Conservation (phyloP, 139 green algal species). For the Closterium sp. region DNA sequence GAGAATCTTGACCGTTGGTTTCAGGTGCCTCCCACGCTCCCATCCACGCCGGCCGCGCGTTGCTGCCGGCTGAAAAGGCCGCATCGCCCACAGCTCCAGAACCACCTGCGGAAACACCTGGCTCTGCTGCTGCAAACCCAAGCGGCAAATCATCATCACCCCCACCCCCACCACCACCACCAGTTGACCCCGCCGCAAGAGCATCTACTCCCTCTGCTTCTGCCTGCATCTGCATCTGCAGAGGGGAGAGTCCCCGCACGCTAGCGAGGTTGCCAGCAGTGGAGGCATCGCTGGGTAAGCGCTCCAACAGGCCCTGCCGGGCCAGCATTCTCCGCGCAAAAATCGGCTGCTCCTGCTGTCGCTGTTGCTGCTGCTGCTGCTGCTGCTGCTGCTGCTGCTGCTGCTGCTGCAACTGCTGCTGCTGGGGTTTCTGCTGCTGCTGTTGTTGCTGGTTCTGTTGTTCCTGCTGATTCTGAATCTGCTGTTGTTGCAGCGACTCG, state of each 20-base stretch:
- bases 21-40: not conserved
- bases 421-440: no score
- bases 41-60: not conserved
- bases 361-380: not conserved
- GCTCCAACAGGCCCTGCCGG: not conserved
- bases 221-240: not conserved
- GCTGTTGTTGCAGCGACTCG: no score
- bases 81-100: not conserved
- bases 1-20: not conserved
- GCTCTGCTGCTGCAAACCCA: not conserved
- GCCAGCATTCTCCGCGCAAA: not conserved
- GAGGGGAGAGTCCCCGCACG: not conserved
- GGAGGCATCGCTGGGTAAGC: not conserved
- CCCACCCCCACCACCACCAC: not conserved
- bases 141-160: not conserved
- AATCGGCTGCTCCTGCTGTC: not conserved
- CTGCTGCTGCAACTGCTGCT: no score
- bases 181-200: not conserved
- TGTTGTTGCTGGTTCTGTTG: not conserved
- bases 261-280: not conserved
- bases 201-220: not conserved
- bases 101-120: not conserved
- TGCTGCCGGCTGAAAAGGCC: not conserved
- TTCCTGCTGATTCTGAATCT: no score
- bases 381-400: not conserved